phyloP scores from a whole-genome alignment of 108 stramenopile genomes.

The Skeletonema costatum region DNA sequence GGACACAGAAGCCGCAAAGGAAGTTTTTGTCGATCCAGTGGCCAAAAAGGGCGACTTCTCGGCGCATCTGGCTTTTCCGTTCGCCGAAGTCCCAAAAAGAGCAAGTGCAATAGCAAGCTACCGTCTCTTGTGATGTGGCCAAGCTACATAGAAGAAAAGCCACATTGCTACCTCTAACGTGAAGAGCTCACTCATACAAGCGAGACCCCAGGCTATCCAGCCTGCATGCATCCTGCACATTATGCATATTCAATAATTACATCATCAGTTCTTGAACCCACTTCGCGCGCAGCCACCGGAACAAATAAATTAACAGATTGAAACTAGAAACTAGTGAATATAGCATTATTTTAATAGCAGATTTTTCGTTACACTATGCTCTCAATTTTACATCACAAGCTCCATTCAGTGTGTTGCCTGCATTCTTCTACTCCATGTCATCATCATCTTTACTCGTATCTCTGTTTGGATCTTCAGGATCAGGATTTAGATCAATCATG shows the following conservation, averaged over 20 bases:
- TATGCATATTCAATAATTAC: too few species aligned
- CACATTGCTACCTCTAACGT: too few species aligned
- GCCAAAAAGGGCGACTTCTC: not conserved
- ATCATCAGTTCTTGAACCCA: too few species aligned
- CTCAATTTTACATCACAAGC: not conserved
- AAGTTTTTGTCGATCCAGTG: not conserved
- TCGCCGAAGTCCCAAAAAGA: too few species aligned
- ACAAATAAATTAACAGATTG: too few species aligned
- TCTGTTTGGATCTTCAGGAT: slow-evolving; percentile 19
- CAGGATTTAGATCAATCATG: slow-evolving; percentile 35
- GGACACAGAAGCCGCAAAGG: not conserved
- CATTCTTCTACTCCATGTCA: slow-evolving; percentile 2
- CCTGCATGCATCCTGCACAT: too few species aligned
- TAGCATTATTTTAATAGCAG: not conserved
- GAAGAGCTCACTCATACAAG: too few species aligned
- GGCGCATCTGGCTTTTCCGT: not conserved
- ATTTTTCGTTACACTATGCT: slow-evolving; percentile 1
- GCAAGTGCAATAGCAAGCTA: too few species aligned
- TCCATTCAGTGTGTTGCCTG: not conserved
- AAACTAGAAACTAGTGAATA: not conserved
- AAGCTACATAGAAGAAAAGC: too few species aligned
- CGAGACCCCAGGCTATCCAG: too few species aligned
- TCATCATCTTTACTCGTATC: slow-evolving; percentile 17
- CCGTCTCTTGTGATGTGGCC: too few species aligned
- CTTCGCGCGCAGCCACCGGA: too few species aligned